Evolutionary conservation across 202 grass and related monocot genomes (phyloP).

Genomic region (Hordeum pubiflorum): DNA sequence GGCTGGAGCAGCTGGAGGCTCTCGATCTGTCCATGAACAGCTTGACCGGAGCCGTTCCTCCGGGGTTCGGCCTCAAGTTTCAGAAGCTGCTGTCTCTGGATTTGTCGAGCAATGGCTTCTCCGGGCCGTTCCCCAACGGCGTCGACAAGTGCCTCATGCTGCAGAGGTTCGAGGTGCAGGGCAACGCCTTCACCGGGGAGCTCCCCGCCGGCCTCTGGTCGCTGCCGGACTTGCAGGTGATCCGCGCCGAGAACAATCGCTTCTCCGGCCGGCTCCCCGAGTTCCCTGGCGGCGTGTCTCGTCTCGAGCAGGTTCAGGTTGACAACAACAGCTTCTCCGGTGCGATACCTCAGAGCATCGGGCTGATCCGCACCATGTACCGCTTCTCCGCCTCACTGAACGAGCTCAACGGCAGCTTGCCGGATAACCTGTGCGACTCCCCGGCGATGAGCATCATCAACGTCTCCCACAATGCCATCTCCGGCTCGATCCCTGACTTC

Average conservation of each 20-base stretch:
- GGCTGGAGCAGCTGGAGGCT: conserved; percentile 46
- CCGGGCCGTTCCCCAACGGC: conserved; percentile 51
- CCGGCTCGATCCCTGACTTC: conserved; percentile 42
- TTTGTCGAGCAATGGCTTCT: conserved; percentile 51
- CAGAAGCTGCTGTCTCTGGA: conserved; percentile 45
- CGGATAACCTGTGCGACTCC: conserved; percentile 52
- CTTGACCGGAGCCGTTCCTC: conserved; percentile 45
- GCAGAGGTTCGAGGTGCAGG: conserved; percentile 59
- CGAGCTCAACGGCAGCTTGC: conserved; percentile 44
- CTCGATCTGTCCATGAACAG: conserved; percentile 67
- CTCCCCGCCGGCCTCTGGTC: conserved; percentile 59
- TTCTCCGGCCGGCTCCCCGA: conserved; percentile 50
- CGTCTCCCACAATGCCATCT: conserved; percentile 61
- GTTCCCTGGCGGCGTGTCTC: conserved; percentile 24
- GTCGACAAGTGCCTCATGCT: conserved; percentile 43
- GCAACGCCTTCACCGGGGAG: conserved; percentile 51
- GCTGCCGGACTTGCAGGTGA: conserved; percentile 46
- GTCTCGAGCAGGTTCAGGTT: conserved; percentile 65
- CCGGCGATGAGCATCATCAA: conserved; percentile 66
- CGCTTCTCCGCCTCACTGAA: conserved; percentile 66
- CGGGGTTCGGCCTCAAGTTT: conserved; percentile 37
- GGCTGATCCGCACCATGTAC: conserved; percentile 57
- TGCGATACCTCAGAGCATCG: conserved; percentile 39
- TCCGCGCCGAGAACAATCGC: conserved; percentile 49
- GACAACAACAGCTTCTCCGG: conserved; percentile 72